Conservation (phyloP, 164 flowering plant genomes). For the Liriodendron chinense region DNA sequence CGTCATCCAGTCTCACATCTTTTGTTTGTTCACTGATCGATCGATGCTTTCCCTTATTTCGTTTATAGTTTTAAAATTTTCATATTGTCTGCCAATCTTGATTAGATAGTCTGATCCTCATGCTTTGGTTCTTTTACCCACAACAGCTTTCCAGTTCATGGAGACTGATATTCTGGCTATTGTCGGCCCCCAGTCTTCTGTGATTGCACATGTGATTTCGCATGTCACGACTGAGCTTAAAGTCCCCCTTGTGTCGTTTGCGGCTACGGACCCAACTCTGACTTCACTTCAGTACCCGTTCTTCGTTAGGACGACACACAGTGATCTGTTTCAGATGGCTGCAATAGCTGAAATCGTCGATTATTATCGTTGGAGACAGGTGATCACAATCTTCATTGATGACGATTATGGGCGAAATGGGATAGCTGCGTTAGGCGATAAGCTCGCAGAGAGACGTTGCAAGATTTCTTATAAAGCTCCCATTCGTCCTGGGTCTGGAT, state of each 20-base stretch:
- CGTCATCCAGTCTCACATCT: background rate
- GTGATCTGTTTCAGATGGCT: constrained; percentile 78
- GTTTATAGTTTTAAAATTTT: no score
- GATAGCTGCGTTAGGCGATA: constrained; percentile 64
- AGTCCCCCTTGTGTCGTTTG: constrained; percentile 86
- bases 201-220: constrained; percentile 69
- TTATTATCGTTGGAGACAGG: constrained; percentile 71
- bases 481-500: constrained; percentile 39
- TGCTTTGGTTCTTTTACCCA: background rate
- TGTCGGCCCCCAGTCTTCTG: constrained; percentile 90
- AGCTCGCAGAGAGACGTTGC: constrained; percentile 64
- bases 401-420: constrained; percentile 87
- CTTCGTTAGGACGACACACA: constrained; percentile 69
- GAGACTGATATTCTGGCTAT: constrained; percentile 71
- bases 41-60: background rate
- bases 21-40: background rate
- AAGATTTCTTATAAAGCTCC: constrained; percentile 61
- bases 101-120: background rate
- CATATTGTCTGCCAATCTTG: background rate
- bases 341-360: constrained; percentile 76
- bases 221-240: constrained; percentile 75
- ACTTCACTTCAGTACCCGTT: constrained; percentile 77
- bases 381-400: constrained; percentile 67
- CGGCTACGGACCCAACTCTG: constrained; percentile 84
- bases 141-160: constrained; percentile 75